These are phyloP conservation scores for Eutrema yunnanense DNA, from an alignment of 345 rosid species.

Conservation along the genomic window DNA sequence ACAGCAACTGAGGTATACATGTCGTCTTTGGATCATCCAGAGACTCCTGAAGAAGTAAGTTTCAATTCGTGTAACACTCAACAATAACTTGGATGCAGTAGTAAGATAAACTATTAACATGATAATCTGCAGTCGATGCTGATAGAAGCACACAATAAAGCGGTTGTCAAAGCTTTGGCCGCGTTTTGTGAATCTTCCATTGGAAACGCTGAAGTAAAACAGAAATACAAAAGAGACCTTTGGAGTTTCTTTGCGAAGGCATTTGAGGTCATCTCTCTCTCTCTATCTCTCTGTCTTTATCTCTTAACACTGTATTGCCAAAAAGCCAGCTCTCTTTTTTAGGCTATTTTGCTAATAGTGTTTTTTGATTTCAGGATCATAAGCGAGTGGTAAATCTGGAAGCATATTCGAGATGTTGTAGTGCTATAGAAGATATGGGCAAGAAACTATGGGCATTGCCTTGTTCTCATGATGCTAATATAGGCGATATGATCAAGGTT, in stretches of 20 bases:
- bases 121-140: constrained; percentile 27
- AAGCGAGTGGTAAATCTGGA: constrained; percentile 33
- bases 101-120: background rate
- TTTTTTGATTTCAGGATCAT: constrained; percentile 17
- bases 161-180: constrained; percentile 30
- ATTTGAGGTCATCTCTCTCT: constrained; percentile 26
- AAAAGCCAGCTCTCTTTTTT: background rate
- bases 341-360: background rate
- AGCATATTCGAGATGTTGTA: constrained; percentile 39
- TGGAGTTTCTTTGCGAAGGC: constrained; percentile 35
- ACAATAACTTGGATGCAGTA: background rate
- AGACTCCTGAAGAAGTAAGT: constrained; percentile 38
- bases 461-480: constrained; percentile 28
- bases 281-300: background rate
- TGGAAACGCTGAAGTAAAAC: constrained; percentile 29
- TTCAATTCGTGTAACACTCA: background rate
- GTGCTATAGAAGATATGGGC: constrained; percentile 40
- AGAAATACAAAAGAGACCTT: constrained; percentile 32
- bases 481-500: constrained; percentile 30
- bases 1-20: constrained; percentile 36
- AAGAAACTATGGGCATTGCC: constrained; percentile 37
- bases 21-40: constrained; percentile 30
- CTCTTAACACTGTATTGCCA: background rate
- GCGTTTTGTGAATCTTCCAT: constrained; percentile 36
- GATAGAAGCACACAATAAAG: constrained; percentile 36